phyloP scores from a whole-genome alignment of 2,329 filamentous ascomycete genomes.

The Trichoderma afroharzianum region DNA sequence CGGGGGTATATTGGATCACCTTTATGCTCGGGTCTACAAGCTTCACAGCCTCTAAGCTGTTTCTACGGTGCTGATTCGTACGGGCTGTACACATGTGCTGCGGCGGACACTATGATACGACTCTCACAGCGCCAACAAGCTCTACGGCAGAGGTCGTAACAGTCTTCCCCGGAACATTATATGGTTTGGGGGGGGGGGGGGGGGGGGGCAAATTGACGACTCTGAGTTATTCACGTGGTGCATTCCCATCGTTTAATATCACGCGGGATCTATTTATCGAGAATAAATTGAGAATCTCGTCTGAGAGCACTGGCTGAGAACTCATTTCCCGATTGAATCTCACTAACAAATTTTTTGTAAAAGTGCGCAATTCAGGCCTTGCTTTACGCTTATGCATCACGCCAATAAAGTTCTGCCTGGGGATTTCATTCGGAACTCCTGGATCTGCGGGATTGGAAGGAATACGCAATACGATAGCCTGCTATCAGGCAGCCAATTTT shows the following conservation, averaged over 20 bases:
- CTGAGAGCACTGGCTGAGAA: neutral
- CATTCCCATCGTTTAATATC: neutral
- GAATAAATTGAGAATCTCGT: too few relatives aligned
- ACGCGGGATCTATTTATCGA: too few relatives aligned
- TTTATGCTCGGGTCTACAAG: neutral
- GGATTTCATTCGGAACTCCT: neutral
- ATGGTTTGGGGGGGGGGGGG: too few relatives aligned
- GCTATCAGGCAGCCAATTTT: neutral
- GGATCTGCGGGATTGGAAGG: neutral
- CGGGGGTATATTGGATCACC: neutral
- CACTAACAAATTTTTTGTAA: neutral
- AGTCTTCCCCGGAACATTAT: too few relatives aligned
- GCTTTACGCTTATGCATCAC: neutral
- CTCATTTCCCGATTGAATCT: neutral
- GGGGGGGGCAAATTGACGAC: neutral
- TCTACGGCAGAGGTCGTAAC: neutral
- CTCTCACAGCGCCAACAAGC: neutral
- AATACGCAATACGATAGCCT: neutral
- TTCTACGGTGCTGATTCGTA: neutral
- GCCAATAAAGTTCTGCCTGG: neutral
- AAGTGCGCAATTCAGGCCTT: neutral
- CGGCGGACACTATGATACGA: neutral
- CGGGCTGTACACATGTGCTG: neutral
- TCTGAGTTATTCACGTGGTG: neutral
- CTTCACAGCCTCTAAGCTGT: neutral